These are phyloP conservation scores for Saitozyma podzolica DNA, from an alignment of 768 basidiomycete species.

Conservation along the genomic window DNA sequence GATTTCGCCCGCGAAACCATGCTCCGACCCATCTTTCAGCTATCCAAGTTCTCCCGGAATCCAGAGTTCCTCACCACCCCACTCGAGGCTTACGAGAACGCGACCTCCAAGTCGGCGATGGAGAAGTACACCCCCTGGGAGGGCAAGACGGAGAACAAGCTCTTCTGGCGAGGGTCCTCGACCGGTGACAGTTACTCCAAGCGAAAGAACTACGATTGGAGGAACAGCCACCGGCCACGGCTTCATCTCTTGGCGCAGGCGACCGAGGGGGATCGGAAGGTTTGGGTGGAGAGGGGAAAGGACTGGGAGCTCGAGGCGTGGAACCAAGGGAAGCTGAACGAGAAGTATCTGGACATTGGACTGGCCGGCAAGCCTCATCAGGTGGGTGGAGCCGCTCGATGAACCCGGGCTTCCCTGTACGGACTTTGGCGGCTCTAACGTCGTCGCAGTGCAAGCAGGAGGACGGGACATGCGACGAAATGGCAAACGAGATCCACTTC, in stretches of 20 bases:
- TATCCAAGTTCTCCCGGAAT: constrained; percentile 46
- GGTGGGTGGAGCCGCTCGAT: constrained; percentile 13
- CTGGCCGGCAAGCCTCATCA: constrained; percentile 47
- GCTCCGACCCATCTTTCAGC: constrained; percentile 48
- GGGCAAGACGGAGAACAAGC: constrained; percentile 33
- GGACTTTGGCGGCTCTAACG: not conserved
- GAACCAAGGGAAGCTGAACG: constrained; percentile 33
- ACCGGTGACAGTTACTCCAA: constrained; percentile 41
- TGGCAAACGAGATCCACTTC: constrained; percentile 45
- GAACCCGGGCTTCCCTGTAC: too few relatives aligned
- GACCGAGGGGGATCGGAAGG: constrained; percentile 37
- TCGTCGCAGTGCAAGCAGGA: constrained; percentile 43
- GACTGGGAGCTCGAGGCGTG: constrained; percentile 44
- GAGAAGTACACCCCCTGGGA: constrained; percentile 44
- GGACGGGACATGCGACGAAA: constrained; percentile 51
- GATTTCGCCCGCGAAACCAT: constrained; percentile 40
- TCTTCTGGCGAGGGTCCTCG: constrained; percentile 46
- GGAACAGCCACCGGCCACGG: constrained; percentile 39
- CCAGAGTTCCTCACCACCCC: constrained; percentile 49
- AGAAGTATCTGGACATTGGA: constrained; percentile 48
- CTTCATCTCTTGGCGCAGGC: constrained; percentile 50
- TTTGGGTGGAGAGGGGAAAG: constrained; percentile 44
- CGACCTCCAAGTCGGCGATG: constrained; percentile 16
- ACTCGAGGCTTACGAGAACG: constrained; percentile 31
- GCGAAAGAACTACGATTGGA: constrained; percentile 24